Evolutionary conservation across 169 alveolate species (phyloP).

Genomic region (Eimeria sp.): DNA sequence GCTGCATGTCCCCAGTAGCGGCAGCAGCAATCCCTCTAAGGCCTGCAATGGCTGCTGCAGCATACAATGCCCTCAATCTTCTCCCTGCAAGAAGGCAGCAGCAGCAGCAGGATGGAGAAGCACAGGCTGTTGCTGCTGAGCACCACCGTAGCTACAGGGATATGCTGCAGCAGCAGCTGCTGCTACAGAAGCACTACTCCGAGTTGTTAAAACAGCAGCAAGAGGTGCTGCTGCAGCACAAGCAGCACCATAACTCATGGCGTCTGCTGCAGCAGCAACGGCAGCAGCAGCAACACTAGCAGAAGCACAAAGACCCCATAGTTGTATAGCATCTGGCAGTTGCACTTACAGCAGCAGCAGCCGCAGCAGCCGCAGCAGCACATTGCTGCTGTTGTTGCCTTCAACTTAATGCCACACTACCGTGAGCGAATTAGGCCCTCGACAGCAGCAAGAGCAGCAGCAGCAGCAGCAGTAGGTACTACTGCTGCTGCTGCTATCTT

Average conservation of each 20-base stretch:
- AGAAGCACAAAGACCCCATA: background rate
- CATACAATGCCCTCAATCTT: background rate
- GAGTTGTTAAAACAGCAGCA: background rate
- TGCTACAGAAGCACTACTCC: background rate
- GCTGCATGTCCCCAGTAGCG: slow-evolving; percentile 26
- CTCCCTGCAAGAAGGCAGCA: background rate
- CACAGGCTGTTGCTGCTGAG: background rate
- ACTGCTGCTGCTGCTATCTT: background rate
- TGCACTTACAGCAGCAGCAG: background rate
- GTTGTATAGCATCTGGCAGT: background rate
- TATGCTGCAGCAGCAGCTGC: slow-evolving; percentile 5
- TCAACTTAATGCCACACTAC: background rate
- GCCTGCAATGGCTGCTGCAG: background rate
- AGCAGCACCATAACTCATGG: background rate
- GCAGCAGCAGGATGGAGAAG: background rate
- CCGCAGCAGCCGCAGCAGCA: background rate
- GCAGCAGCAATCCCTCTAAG: slow-evolving; percentile 2
- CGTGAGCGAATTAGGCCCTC: background rate
- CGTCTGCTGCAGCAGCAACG: slow-evolving; percentile 4
- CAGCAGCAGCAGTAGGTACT: slow-evolving; percentile 11
- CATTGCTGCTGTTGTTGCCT: background rate
- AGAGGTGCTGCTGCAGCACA: background rate
- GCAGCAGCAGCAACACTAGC: slow-evolving; percentile 13
- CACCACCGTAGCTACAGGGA: slow-evolving; percentile 6
- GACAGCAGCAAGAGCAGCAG: background rate